These are phyloP conservation scores for Eucalyptus regnans DNA, from an alignment of 345 rosid genomes.

Conservation along the genomic window DNA sequence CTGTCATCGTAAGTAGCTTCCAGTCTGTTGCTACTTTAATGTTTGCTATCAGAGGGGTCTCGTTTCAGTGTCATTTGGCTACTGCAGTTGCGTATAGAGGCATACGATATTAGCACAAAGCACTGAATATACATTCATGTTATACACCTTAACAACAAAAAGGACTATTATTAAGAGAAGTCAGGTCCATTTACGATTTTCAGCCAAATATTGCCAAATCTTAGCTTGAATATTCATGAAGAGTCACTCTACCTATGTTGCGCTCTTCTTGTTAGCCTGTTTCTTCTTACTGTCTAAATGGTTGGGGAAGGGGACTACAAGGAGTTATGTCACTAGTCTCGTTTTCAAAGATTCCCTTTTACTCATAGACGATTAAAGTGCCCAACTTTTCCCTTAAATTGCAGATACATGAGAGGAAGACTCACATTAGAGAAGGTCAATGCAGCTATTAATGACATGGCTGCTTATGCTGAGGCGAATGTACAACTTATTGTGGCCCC, in stretches of 20 bases:
- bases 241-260: neutral
- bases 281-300: neutral
- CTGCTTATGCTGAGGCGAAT: slow-evolving; percentile 72
- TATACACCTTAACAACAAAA: neutral
- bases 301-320: neutral
- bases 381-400: neutral
- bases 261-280: neutral
- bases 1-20: slow-evolving; percentile 49
- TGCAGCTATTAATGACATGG: slow-evolving; percentile 88
- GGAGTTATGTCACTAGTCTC: neutral
- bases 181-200: neutral
- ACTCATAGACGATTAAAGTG: neutral
- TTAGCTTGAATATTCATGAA: neutral
- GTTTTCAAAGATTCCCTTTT: neutral
- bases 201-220: neutral
- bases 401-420: slow-evolving; percentile 94
- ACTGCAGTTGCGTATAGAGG: neutral
- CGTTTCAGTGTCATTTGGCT: neutral
- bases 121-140: neutral
- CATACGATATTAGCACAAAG: neutral
- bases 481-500: slow-evolving; percentile 71
- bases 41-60: neutral
- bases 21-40: neutral
- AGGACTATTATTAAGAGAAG: neutral
- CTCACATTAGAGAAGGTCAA: slow-evolving; percentile 86